Evolutionary conservation across 2,329 filamentous ascomycete genomes (phyloP).

Genomic region (Dichotomopilus funicola): DNA sequence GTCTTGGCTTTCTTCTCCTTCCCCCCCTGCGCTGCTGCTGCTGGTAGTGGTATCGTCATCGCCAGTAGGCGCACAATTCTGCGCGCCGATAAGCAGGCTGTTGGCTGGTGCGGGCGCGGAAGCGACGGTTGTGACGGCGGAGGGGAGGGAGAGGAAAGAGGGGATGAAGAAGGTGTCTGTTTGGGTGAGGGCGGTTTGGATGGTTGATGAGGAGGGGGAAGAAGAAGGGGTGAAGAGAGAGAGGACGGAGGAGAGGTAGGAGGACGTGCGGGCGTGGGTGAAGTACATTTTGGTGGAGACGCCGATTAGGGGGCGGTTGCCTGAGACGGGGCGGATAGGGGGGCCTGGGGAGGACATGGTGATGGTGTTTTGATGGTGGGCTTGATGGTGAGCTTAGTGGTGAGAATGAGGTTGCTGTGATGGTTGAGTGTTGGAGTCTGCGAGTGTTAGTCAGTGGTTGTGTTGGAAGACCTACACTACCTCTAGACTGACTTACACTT

Average conservation of each 20-base stretch:
- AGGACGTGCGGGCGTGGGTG: slow-evolving; percentile 54
- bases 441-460: no score
- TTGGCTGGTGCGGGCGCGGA: slow-evolving; percentile 20
- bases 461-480: no score
- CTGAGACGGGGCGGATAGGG: slow-evolving; percentile 11
- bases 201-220: slow-evolving; percentile 21
- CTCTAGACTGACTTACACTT: no score
- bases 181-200: slow-evolving; percentile 18
- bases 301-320: slow-evolving; percentile 58
- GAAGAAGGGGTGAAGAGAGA: slow-evolving; percentile 29
- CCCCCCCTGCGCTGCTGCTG: no score
- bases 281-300: slow-evolving; percentile 80
- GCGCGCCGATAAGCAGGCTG: slow-evolving; percentile 61
- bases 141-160: slow-evolving; percentile 64
- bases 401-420: no score
- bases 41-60: background rate
- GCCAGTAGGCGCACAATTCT: slow-evolving; percentile 64
- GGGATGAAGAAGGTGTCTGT: slow-evolving; percentile 72
- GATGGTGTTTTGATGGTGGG: background rate
- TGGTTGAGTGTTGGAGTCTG: no score
- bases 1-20: slow-evolving; percentile 25
- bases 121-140: slow-evolving; percentile 41
- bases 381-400: background rate
- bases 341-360: background rate
- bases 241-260: slow-evolving; percentile 48